Evolutionary conservation across 352 stramenopile genomes (phyloP).

Genomic region (Pythium angustatum): DNA sequence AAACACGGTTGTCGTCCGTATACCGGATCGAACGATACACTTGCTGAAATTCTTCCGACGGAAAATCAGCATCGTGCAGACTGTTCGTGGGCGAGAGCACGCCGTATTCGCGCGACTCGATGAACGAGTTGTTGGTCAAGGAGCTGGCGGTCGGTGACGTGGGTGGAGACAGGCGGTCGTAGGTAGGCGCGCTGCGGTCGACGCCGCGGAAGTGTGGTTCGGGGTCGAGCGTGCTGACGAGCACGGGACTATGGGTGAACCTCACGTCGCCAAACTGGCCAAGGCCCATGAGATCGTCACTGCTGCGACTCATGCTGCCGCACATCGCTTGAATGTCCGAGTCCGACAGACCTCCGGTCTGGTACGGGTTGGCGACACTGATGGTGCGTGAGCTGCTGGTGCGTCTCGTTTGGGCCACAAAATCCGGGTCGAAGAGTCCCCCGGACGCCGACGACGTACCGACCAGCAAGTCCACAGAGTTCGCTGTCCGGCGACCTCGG

Average conservation of each 20-base stretch:
- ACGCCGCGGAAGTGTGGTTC: constrained; percentile 39
- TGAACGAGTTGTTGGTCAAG: constrained; percentile 31
- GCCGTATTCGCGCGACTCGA: constrained; percentile 39
- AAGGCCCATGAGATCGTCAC: constrained; percentile 38
- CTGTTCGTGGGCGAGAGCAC: constrained; percentile 58
- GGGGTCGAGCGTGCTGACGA: constrained; percentile 39
- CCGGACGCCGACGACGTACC: background rate
- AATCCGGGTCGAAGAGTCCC: background rate
- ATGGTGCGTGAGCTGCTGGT: constrained; percentile 15
- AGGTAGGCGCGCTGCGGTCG: constrained; percentile 26
- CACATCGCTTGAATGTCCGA: constrained; percentile 39
- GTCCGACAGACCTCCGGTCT: constrained; percentile 41
- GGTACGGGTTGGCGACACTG: constrained; percentile 29
- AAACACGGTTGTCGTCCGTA: constrained; percentile 26
- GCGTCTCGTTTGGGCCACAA: background rate
- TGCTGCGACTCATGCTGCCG: constrained; percentile 33
- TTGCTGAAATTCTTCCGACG: constrained; percentile 71
- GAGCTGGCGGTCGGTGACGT: constrained; percentile 37
- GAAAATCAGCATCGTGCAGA: constrained; percentile 54
- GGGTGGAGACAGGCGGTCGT: constrained; percentile 51
- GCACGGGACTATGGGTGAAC: constrained; percentile 36
- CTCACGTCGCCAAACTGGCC: constrained; percentile 33
- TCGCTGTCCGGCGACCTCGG: constrained; percentile 1
- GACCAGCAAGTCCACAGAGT: background rate
- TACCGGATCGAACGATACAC: constrained; percentile 74